Percentiles rank a stretch among this genome's conserved stretches.
phyloP scores from a whole-genome alignment of 1,284 basidiomycete species.

The Ganoderma boninense region DNA sequence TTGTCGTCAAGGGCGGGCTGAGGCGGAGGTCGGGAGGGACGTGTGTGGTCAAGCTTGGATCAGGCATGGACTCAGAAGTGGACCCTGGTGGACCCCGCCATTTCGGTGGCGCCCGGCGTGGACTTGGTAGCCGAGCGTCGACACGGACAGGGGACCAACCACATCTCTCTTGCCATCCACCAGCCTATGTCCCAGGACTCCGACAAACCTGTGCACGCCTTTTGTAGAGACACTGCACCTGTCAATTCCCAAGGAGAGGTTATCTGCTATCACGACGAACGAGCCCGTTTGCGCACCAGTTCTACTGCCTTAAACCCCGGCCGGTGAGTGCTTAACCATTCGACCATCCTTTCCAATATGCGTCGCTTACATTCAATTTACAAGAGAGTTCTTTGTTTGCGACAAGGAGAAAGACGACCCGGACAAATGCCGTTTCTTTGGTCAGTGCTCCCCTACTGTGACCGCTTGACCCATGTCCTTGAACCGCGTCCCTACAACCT shows the following conservation, averaged over 20 bases:
- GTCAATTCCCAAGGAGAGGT: slow-evolving; percentile 39
- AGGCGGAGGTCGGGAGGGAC: not conserved
- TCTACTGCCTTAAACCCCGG: slow-evolving; percentile 38
- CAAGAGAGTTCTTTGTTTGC: slow-evolving; percentile 47
- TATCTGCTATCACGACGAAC: slow-evolving; percentile 40
- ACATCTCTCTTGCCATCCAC: not conserved
- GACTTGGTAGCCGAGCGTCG: slow-evolving; percentile 3
- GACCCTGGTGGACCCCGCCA: not conserved
- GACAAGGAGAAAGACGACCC: slow-evolving; percentile 25
- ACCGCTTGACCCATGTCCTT: not conserved
- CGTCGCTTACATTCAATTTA: not conserved
- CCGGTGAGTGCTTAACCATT: slow-evolving; percentile 38
- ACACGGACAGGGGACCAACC: not conserved
- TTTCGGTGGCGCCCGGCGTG: not conserved
- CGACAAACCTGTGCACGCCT: slow-evolving; percentile 13
- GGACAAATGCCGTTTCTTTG: slow-evolving; percentile 45
- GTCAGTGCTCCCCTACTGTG: slow-evolving; percentile 38
- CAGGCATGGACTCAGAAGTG: not conserved
- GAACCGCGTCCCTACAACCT: not conserved
- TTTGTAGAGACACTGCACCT: slow-evolving; percentile 33
- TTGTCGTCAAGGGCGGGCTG: not conserved
- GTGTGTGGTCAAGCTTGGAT: not conserved
- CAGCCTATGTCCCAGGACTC: slow-evolving; percentile 19
- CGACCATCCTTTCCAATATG: not conserved
- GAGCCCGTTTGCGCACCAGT: slow-evolving; percentile 39